Evolutionary conservation across 768 basidiomycete species (phyloP), one percentile per base, ranked within the genome.

Genomic region (Mrakia gelida): DNA sequence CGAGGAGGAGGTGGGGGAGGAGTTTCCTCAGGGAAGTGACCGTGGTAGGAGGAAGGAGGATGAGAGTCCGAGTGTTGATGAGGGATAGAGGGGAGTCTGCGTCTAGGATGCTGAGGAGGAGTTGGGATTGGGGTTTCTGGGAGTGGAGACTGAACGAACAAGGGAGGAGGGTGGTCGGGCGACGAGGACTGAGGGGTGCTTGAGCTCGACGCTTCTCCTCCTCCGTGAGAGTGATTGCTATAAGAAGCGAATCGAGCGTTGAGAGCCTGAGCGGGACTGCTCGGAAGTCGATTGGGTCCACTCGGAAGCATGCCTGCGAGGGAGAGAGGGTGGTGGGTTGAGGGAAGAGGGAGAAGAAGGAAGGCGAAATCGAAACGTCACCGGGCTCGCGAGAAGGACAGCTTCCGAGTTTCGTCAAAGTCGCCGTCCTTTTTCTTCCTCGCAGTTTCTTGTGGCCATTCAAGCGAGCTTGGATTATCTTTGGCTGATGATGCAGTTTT

Each of bases 181-280:
- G 45, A 45, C 5, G 45, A 11, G 7, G 45, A 45, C 11, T 15
- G 11, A 38, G 67, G 41, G 38, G 41, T 15, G 41, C 41, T 18
- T 16, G 67, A 43, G 4, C 41, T 9, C 26, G 59, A 59, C 8
- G 41, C 41, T 70, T 23, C 26, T 43, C 67, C 38, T 30, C 63
- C 63, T 28, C 63, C 30, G 9, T 32, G 7, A 3, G 26, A 32
- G 3, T 65, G 63, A 32, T 21, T 32, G 67, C 34, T 18, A 41
- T 70, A 70, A 2, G 67, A 18, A 26, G 67, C 41, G 38, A 70
- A 70, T 9, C 67, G 67, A 43, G 67, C 67, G 34, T 70, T 70
- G 26, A 70, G 67, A 16, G 67, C 67, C 41, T 70, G 38, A n/a
- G 67, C 67, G 13, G 38, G 34, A n/a, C 34, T 38, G 18, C 23